Base-by-base conservation (phyloP, 139 green algal genomes). In the Haematococcus lacustris region DNA sequence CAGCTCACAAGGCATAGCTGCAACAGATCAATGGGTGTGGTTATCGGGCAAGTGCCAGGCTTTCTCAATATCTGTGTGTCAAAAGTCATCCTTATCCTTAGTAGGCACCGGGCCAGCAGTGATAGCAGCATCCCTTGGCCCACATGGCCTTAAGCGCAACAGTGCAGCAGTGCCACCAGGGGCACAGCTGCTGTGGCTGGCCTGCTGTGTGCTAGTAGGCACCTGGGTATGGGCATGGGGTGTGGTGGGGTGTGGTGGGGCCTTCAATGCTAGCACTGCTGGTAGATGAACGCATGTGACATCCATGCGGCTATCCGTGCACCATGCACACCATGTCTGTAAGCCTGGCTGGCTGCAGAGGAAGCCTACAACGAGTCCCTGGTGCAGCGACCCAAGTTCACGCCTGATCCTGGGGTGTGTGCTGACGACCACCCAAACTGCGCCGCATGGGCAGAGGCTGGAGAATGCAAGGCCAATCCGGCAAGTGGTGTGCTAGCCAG, bases 401-500 rank as follows among this genome's bases (percentile, higher is more conserved):
- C 71, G 62, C 73, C 73, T 7, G 77, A 83, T 51, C 77, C 77
- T 3, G 77, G 77, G n/a, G 26, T 79, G 3, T 83, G 77, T 69
- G 23, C 51, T 39, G 63, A 83, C 77, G 26, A 65, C 3, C 73
- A 83, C 57, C 63, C 76, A n/a, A 71, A 64, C 68, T 82, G 76
- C 30, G 59, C 78, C 3, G 57, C 73, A 17, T 83, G 77, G 77
- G 77, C 73, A 2, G 37, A 61, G 51, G 21, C 39, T 3, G 77
- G 77, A 33, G 77, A 83, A 68, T 83, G 77, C 77, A 68, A 61
- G 25, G 73, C 79, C 28, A 83, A 79, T 73, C 39, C 72, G n/a
- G n/a, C n/a, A n/a, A n/a, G n/a, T n/a, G n/a, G n/a, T n/a, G n/a
- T n/a, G n/a, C n/a, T n/a, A n/a, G n/a, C n/a, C n/a, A n/a, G n/a